Percentiles rank a stretch among this genome's conserved stretches.
Evolutionary conservation across 1,284 basidiomycete genomes (phyloP).

Genomic region (Irpex sp.): DNA sequence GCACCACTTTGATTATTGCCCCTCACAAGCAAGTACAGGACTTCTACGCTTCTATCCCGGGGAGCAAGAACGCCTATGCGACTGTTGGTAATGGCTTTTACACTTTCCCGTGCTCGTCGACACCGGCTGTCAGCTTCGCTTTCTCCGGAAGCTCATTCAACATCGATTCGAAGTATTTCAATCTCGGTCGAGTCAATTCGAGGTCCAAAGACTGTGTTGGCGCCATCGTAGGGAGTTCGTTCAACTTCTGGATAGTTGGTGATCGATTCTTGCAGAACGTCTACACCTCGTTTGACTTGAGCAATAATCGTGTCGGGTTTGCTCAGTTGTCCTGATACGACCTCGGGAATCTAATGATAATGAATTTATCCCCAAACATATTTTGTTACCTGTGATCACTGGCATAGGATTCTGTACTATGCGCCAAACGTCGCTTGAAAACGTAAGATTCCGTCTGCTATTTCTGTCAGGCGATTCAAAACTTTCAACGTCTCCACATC

Average conservation of each 20-base stretch:
- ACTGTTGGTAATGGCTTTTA: constrained; percentile 32
- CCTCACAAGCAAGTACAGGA: constrained; percentile 34
- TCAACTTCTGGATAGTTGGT: constrained; percentile 26
- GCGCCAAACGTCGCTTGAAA: too few species aligned
- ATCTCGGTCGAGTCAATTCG: constrained; percentile 14
- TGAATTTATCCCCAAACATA: too few species aligned
- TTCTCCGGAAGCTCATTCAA: constrained; percentile 36
- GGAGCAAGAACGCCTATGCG: constrained; percentile 27
- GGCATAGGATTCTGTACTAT: too few species aligned
- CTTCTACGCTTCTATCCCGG: constrained; percentile 39
- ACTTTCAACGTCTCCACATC: too few species aligned
- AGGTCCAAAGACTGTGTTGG: constrained; percentile 18
- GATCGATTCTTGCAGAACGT: constrained; percentile 21
- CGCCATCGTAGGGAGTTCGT: constrained; percentile 12
- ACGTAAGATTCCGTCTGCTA: too few species aligned
- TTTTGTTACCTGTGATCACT: too few species aligned
- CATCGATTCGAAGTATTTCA: constrained; percentile 27
- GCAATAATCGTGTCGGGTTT: constrained; percentile 13
- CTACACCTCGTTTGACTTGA: constrained; percentile 16
- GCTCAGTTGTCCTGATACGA: constrained; percentile 2
- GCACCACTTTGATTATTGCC: constrained; percentile 46
- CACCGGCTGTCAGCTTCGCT: constrained; percentile 31
- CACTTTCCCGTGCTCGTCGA: constrained; percentile 33
- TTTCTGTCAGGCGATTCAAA: too few species aligned
- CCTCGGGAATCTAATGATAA: too few species aligned